These are phyloP conservation scores for Botrytis sinoallii DNA, from an alignment of 2,329 filamentous ascomycete species.

Conservation along the genomic window DNA sequence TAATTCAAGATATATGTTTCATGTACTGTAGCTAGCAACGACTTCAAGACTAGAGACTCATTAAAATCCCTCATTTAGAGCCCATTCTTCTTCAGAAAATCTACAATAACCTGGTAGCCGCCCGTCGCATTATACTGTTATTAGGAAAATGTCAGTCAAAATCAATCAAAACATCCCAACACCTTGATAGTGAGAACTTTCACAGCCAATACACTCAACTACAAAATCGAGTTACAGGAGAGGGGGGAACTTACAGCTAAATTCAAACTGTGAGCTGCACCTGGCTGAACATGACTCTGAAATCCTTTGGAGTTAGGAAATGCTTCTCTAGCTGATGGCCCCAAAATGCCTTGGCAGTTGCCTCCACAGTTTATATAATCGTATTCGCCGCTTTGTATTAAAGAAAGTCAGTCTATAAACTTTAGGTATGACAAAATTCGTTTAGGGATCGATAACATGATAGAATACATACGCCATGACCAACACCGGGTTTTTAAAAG, in stretches of 20 bases:
- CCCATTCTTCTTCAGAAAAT: neutral
- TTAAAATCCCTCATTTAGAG: neutral
- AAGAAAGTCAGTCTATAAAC: neutral
- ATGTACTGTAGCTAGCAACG: neutral
- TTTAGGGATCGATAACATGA: too few species aligned
- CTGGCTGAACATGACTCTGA: neutral
- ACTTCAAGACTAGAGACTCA: neutral
- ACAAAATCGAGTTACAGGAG: neutral
- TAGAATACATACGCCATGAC: neutral
- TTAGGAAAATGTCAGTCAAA: neutral
- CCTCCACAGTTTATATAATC: neutral
- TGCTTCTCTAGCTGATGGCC: neutral
- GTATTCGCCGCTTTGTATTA: neutral
- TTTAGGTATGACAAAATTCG: too few species aligned
- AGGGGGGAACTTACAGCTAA: neutral
- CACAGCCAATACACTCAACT: neutral
- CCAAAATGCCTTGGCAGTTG: neutral
- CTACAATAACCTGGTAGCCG: neutral
- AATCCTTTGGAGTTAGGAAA: neutral
- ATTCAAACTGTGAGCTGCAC: neutral
- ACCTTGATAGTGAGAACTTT: neutral
- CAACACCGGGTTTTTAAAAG: neutral
- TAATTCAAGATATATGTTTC: neutral
- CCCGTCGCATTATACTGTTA: neutral
- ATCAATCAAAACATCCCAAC: neutral